Percentiles rank a stretch among this genome's conserved stretches.
Evolutionary conservation across 2,329 filamentous ascomycete genomes (phyloP).

Genomic region (Fusarium torulosum): DNA sequence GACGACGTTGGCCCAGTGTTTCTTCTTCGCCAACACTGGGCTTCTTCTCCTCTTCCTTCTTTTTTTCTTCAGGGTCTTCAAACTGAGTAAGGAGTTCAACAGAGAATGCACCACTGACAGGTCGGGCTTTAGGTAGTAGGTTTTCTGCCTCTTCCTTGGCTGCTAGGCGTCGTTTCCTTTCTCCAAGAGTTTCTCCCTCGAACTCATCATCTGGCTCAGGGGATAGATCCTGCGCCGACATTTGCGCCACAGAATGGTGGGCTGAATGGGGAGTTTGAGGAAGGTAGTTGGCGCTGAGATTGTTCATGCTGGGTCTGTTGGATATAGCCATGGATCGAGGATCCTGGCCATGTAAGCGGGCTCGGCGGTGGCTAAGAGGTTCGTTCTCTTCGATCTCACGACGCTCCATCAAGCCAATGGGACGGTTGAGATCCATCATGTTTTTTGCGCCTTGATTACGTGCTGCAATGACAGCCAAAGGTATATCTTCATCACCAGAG

Average conservation of each 20-base stretch:
- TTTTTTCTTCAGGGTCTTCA: slow-evolving; percentile 62
- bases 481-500: slow-evolving; percentile 84
- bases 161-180: slow-evolving; percentile 74
- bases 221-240: slow-evolving; percentile 39
- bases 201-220: slow-evolving; percentile 66
- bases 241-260: slow-evolving; percentile 39
- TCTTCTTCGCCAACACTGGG: slow-evolving; percentile 69
- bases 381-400: slow-evolving; percentile 93
- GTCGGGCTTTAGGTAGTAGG: slow-evolving; percentile 64
- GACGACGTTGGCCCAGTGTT: slow-evolving; percentile 81
- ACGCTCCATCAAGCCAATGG: slow-evolving; percentile 81
- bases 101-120: slow-evolving; percentile 75
- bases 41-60: slow-evolving; percentile 56
- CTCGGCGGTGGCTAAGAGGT: slow-evolving; percentile 81
- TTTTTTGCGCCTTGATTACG: slow-evolving; percentile 67
- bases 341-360: slow-evolving; percentile 76
- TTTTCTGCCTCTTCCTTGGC: slow-evolving; percentile 63
- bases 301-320: slow-evolving; percentile 60
- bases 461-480: slow-evolving; percentile 81
- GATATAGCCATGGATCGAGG: slow-evolving; percentile 56
- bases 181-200: slow-evolving; percentile 74
- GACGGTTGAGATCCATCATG: slow-evolving; percentile 69
- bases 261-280: slow-evolving; percentile 38
- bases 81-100: slow-evolving; percentile 76
- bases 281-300: slow-evolving; percentile 50